Evolutionary conservation across 1,284 basidiomycete species (phyloP), one percentile per base, ranked within the genome.

Genomic region (Fomitopsis betulina): DNA sequence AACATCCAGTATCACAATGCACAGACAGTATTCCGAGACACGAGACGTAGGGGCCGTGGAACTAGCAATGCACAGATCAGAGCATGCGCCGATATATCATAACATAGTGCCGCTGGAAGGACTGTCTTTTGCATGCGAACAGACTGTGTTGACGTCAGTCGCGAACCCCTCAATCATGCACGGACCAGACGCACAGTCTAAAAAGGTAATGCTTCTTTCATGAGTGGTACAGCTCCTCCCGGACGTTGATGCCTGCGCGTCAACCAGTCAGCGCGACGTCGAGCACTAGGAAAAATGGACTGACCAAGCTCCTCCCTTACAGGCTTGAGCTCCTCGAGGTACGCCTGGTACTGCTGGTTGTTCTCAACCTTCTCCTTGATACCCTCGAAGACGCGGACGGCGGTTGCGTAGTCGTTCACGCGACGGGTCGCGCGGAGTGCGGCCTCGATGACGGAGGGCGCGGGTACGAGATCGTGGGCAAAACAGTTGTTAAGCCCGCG

Each of bases 401-500:
- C 96, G 50, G 96, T 98, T 51, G 95, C 89, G 75, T 92, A 98
- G 82, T 98, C 95, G 77, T 98, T 92, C 64, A 98, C 94, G 68
- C 95, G 87, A 67, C 96, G 84, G 39, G 93, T 86, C 55, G 95
- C 94, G 61, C 87, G 85, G 63, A 98, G 81, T 42, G 96, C 96
- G 62, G 91, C 89, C 78, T 96, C 94, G 62, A 98, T 81, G 67
- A 98, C 94, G 58, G 84, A 79, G 50, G 93, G 87, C 9, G 94
- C 87, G 9, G 96, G 96, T 27, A 99, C 97, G 63, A 99, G 85
- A 75, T 99, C 96, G 76, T 99, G 96, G 1, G 96, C 93, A 73
- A 99, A 99, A 79, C 94, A 97, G 84, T 99, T 99, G 85, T 99
- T 99, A 67, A 99, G 82, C 51, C 96, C 96, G 61, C 96, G 91